Evolutionary conservation across 495 filamentous ascomycete species (phyloP), one percentile per base, ranked within the genome.

Genomic region (Sphaerosporella brunnea): DNA sequence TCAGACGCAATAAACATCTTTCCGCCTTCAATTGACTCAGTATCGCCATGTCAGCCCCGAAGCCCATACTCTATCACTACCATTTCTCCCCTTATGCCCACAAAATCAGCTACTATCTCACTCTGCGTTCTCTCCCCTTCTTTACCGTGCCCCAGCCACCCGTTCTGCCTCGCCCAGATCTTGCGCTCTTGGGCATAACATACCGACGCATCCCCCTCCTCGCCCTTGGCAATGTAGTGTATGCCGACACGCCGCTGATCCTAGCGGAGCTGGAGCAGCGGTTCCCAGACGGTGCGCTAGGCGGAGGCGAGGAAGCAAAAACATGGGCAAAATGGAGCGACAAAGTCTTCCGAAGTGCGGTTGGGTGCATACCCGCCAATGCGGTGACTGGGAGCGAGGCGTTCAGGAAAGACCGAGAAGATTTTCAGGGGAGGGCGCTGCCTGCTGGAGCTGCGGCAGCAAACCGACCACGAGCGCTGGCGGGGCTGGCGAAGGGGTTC

Each of bases 201-300:
- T 77, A 82, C 64, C 71, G 77, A 0, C 75, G 78, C 38, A 79
- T 82, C 43, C 79, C 79, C 2, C 48, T 82, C 41, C 54, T 80
- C 39, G 54, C 72, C 23, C 72, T 75, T 47, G 74, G 73, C 25
- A 64, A 68, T 4, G 65, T 71, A 45, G 56, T 77, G 45, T 74
- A 73, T 64, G 65, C 68, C 50, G 73, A 78, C 61, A 72, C 73
- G 3, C 68, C 68, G 16, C 65, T 80, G 18, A 80, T 82, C 44
- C 51, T 82, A 19, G 51, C 50, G 0, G 73, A 72, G 49, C 71
- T 81, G 7, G 73, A 79, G 53, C 47, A 58, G 1, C 56, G 63
- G 10, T 72, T 68, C 54, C 68, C 68, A 0, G 21, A 49, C 39
- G 41, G 37, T 52, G 21, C 49, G 47, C 45, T 57, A 23, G 43